Evolutionary conservation across 1,284 basidiomycete genomes (phyloP), one percentile per base, ranked within the genome.

Genomic region (Leccinum subfulvum): DNA sequence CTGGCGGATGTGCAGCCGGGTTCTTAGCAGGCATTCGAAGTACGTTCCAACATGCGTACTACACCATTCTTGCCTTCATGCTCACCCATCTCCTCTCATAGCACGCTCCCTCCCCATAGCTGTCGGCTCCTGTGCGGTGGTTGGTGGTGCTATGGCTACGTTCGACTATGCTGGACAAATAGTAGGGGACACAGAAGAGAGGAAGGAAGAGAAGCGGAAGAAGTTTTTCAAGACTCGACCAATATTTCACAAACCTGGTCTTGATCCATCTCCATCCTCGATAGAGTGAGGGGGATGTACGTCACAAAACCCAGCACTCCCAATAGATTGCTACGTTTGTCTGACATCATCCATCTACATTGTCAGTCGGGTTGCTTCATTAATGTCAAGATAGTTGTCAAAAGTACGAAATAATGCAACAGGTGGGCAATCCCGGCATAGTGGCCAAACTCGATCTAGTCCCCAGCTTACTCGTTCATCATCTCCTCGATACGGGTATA

Each of bases 91-190:
- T 10, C 55, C 21, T 59, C 63, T 58, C 66, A 58, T 60, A 95
- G 94, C 86, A 60, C 87, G 92, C 67, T 97, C 95, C 26, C 71
- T 97, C 66, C 95, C 95, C 13, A 80, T 91, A 72, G 95, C 93
- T 57, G 71, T 94, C 47, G 93, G 88, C 54, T 88, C 89, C 41
- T 97, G 94, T 74, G 89, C 85, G 6, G 82, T 91, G 60, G 81
- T 97, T 62, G 95, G 91, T 61, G 87, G 89, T 7, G 82, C 90
- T 13, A 85, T 96, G 72, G 95, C 94, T 52, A 86, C 88, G 49
- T 94, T 92, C 74, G 90, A 95, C 70, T 93, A 91, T 67, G 86
- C 91, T 58, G 94, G 94, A 62, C 81, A 83, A 66, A 75, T 91
- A 61, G 75, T 78, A 18, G 85, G 85, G 44, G 73, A 61, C 70